phyloP scores from a whole-genome alignment of 2,329 filamentous ascomycete species.

The Colletotrichum tofieldiae region DNA sequence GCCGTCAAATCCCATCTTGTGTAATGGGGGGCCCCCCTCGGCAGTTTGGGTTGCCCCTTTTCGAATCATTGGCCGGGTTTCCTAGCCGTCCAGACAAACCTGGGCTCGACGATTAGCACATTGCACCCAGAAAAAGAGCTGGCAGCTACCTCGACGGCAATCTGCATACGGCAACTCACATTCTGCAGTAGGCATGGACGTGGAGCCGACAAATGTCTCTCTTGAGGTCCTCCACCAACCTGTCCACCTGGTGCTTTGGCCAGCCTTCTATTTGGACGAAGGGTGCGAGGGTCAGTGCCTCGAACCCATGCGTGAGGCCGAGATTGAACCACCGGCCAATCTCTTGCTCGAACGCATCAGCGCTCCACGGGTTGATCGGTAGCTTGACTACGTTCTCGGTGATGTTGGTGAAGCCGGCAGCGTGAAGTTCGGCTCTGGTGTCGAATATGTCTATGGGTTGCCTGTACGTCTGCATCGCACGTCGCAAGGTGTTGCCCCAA shows the following conservation, averaged over 20 bases:
- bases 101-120: slow-evolving; percentile 31
- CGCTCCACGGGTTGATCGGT: slow-evolving; percentile 82
- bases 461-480: slow-evolving; percentile 76
- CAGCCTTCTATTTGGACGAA: slow-evolving; percentile 76
- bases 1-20: slow-evolving; percentile 4
- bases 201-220: slow-evolving; percentile 78
- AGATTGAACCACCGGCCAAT: slow-evolving; percentile 89
- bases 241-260: slow-evolving; percentile 73
- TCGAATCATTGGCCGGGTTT: slow-evolving; percentile 42
- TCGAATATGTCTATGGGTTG: slow-evolving; percentile 75
- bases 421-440: slow-evolving; percentile 70
- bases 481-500: slow-evolving; percentile 80
- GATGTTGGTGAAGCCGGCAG: slow-evolving; percentile 86
- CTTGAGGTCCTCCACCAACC: slow-evolving; percentile 75
- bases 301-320: slow-evolving; percentile 80
- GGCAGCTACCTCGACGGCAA: slow-evolving; percentile 20
- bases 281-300: slow-evolving; percentile 81
- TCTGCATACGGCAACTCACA: slow-evolving; percentile 70
- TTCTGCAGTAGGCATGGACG: slow-evolving; percentile 80
- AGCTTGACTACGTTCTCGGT: slow-evolving; percentile 78
- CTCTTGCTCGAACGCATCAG: slow-evolving; percentile 74
- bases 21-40: slow-evolving; percentile 11
- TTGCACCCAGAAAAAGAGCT: neutral
- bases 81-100: slow-evolving; percentile 45
- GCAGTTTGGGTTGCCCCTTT: slow-evolving; percentile 14